Conservation (phyloP, 768 basidiomycete genomes). For the Trametes cingulata region DNA sequence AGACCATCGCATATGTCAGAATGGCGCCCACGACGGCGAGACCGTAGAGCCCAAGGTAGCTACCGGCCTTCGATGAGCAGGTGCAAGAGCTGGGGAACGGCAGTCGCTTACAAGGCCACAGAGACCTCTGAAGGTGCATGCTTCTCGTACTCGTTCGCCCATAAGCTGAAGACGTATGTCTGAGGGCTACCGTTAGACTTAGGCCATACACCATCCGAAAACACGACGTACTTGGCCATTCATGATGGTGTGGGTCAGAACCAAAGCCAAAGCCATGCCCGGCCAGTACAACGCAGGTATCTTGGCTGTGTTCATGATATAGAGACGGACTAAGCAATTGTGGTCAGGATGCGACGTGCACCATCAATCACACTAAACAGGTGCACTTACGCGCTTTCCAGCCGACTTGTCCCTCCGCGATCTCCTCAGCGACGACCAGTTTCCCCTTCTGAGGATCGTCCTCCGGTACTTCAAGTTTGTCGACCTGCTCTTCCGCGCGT, state of each 20-base stretch:
- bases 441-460: conserved; percentile 44
- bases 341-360: background rate
- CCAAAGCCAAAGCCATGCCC: conserved; percentile 19
- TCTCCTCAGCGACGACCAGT: conserved; percentile 64
- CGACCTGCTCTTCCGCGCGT: conserved; percentile 30
- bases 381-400: conserved; percentile 41
- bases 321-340: conserved; percentile 34
- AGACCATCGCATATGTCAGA: conserved; percentile 36
- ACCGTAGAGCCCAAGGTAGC: conserved; percentile 51
- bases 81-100: background rate
- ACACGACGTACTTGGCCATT: conserved; percentile 5
- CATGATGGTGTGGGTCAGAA: conserved; percentile 18
- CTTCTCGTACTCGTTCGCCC: conserved; percentile 44
- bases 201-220: conserved; percentile 26
- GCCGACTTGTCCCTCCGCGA: conserved; percentile 58
- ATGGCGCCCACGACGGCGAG: conserved; percentile 36
- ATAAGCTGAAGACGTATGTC: conserved; percentile 47
- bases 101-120: conserved; percentile 34
- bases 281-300: conserved; percentile 10
- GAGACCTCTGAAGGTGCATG: conserved; percentile 36
- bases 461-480: conserved; percentile 19
- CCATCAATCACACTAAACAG: background rate
- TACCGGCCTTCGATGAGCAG: conserved; percentile 21
- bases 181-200: conserved; percentile 30
- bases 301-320: conserved; percentile 17